Base-by-base conservation (phyloP, 495 filamentous ascomycete genomes). In the Thermochaetoides thermophila region DNA sequence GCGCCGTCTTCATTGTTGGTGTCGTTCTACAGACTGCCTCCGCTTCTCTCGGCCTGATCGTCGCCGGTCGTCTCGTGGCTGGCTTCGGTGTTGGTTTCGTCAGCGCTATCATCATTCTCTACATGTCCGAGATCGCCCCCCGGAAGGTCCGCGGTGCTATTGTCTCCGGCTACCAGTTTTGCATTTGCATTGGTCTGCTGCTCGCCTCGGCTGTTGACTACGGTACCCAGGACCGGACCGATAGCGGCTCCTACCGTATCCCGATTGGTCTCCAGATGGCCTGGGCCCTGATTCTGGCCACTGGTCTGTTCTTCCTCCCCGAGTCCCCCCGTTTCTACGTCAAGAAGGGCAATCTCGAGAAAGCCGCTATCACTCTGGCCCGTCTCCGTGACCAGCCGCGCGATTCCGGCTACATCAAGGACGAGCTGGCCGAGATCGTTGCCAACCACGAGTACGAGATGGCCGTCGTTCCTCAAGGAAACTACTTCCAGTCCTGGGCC, bases 311-410 rank as follows among this genome's bases (percentile, higher is more conserved):
- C 42, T 39, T 76, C 29, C 68, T 79, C 0, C 74, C 82, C 13
- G 82, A 89, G 40, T 83, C 82, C 0, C 82, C 82, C 3, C 77
- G 82, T 32, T 91, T 69, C 62, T 66, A 75, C 40, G 79, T 91
- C 57, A 84, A 79, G 61, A 66, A 71, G 34, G 78, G 74, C 39
- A 60, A 71, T 35, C 59, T 78, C 37, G 69, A 78, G 22, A 48
- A 54, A 21, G 82, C 82, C 17, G 64, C 66, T 27, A 65, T 62
- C 36, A 50, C 69, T 3, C 71, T 89, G 21, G 58, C 69, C 17
- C 63, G 64, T 34, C 68, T 87, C 17, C 78, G 82, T 27, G 69
- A 76, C 31, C 66, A 84, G 37, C 61, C 75, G 11, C 27, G 68
- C 22, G 74, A 78, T 16, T 72, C 78, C 32, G 65, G 74, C 1